These are phyloP conservation scores for Moesziomyces globuligerus DNA, from an alignment of 1,284 basidiomycete species.

Conservation along the genomic window DNA sequence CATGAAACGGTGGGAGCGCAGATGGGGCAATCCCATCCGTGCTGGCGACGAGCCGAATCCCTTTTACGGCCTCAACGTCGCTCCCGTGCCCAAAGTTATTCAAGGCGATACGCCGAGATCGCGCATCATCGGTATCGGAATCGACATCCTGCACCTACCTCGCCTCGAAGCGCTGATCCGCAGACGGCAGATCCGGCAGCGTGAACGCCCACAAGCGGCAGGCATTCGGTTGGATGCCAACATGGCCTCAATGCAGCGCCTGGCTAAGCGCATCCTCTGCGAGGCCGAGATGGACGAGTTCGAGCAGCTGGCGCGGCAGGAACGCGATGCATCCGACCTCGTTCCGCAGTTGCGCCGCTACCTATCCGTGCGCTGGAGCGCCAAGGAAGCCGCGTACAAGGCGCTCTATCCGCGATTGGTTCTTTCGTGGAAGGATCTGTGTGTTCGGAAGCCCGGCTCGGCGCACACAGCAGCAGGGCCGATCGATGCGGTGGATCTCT, in stretches of 20 bases:
- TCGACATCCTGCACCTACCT: slow-evolving; percentile 57
- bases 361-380: slow-evolving; percentile 61
- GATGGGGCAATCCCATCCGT: slow-evolving; percentile 66
- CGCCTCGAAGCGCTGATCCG: slow-evolving; percentile 41
- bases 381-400: slow-evolving; percentile 91
- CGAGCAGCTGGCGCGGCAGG: slow-evolving; percentile 4
- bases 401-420: slow-evolving; percentile 76
- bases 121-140: slow-evolving; percentile 58
- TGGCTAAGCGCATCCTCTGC: slow-evolving; percentile 42
- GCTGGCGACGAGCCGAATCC: slow-evolving; percentile 65
- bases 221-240: neutral
- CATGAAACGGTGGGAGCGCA: slow-evolving; percentile 60
- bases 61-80: slow-evolving; percentile 55
- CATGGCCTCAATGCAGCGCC: slow-evolving; percentile 9
- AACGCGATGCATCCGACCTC: slow-evolving; percentile 5
- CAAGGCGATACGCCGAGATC: neutral
- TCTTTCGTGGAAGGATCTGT: slow-evolving; percentile 81
- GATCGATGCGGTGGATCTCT: slow-evolving; percentile 5
- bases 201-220: no score
- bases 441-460: slow-evolving; percentile 48
- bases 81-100: slow-evolving; percentile 9
- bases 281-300: slow-evolving; percentile 15
- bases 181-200: slow-evolving; percentile 6
- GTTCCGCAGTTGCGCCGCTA: slow-evolving; percentile 17
- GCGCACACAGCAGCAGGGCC: neutral